Base-by-base conservation (phyloP, 1,284 basidiomycete genomes). In the Trametes polyzona region DNA sequence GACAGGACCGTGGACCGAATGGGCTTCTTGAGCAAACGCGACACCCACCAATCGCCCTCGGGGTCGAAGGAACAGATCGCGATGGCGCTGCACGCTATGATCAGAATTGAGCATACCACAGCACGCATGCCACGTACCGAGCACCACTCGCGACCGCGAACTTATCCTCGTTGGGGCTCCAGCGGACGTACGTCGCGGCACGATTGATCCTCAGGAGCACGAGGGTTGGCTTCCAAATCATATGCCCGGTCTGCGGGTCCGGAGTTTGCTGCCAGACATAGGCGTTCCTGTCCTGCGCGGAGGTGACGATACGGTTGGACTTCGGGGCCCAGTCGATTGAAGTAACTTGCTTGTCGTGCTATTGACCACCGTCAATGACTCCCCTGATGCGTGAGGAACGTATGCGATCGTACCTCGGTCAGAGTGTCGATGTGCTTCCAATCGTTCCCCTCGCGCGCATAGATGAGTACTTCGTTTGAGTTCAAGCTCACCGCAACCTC, bases 1-100 rank as follows among this genome's bases (percentile, higher is more conserved):
- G 90, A 87, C 26, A 98, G 82, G 7, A 99, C 96, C 0, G 97
- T 99, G 1, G 71, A 72, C 44, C 74, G 62, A 62, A 76, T 74
- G 12, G 97, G 97, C 74, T 98, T 98, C 87, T 99, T 99, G 74
- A 99, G 80, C 67, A 95, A 92, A 73, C 95, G 95, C 19, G 96
- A 91, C 2, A 98, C 95, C 97, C 97, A 99, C 97, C 97, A 99
- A 73, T 99, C 93, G 77, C 95, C 96, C 77, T 98, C 95, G 23
- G 92, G 82, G 71, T 98, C 95, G 71, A 96, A 98, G 16, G 92
- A 95, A 73, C 95, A 98, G 47, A 98, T 85, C 10, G 95, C 93
- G 67, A 98, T 95, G 33, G 94, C 91, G 37, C 95, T 92, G 43
- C 9, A 46, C 33, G 44, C 17, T 12, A 19, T 50, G 9, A 30